These are phyloP conservation scores for Ogataea thermomethanolica DNA, from an alignment of 805 yeast species.

Conservation along the genomic window DNA sequence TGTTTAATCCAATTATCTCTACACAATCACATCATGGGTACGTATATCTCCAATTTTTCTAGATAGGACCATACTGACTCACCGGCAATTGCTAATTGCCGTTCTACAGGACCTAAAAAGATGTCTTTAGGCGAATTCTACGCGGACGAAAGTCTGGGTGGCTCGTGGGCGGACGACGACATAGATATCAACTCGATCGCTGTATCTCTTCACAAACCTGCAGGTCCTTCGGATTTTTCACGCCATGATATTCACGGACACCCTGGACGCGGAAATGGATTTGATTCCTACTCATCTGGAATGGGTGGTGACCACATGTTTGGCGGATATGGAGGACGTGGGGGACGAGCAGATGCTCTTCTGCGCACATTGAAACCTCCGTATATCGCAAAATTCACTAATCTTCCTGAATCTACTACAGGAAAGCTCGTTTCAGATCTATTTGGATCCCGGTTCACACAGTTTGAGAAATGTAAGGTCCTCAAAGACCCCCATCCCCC, in stretches of 20 bases:
- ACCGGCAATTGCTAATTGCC: conserved; percentile 7
- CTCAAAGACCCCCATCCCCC: conserved; percentile 37
- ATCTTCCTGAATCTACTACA: conserved; percentile 54
- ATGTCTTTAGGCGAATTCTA: conserved; percentile 46
- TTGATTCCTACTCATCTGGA: conserved; percentile 7
- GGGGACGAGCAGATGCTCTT: conserved; percentile 11
- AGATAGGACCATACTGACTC: conserved; percentile 4
- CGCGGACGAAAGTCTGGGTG: conserved; percentile 43
- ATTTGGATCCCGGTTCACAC: conserved; percentile 59
- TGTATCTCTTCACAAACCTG: conserved; percentile 34
- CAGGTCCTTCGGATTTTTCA: conserved; percentile 9
- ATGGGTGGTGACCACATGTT: conserved; percentile 5
- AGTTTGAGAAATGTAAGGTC: conserved; percentile 55
- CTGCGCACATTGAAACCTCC: conserved; percentile 44
- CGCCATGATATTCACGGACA: conserved; percentile 6
- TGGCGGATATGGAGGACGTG: conserved; percentile 13
- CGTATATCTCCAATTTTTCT: neutral
- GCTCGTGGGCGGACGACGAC: conserved; percentile 71
- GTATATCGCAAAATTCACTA: conserved; percentile 58
- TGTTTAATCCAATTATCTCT: neutral
- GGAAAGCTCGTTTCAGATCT: conserved; percentile 53
- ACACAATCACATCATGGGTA: conserved; percentile 11
- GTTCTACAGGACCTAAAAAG: conserved; percentile 32
- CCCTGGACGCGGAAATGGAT: conserved; percentile 4
- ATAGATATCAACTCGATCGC: conserved; percentile 61